Conservation (phyloP, 345 rosid genomes). For the Eutrema japonicum region DNA sequence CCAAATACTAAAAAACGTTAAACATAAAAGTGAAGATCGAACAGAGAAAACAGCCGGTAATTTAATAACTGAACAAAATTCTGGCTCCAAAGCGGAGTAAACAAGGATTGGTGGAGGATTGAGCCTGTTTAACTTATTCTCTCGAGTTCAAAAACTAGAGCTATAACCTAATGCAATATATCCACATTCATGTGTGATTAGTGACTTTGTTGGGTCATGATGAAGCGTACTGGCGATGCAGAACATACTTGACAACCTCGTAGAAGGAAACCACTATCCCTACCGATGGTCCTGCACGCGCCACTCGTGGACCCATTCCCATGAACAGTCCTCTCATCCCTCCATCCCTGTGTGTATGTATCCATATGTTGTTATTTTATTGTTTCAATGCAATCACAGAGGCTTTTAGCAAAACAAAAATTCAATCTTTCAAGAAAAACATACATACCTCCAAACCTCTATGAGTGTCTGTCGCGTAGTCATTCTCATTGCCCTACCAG, state of each 20-base stretch:
- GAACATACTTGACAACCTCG: constrained; percentile 77
- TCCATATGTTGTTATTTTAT: constrained; percentile 11
- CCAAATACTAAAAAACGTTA: too few relatives aligned
- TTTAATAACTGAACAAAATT: constrained; percentile 36
- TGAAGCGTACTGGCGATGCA: constrained; percentile 53
- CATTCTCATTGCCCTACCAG: constrained; percentile 72
- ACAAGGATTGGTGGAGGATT: constrained; percentile 9
- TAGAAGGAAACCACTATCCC: constrained; percentile 94
- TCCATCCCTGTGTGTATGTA: constrained; percentile 61
- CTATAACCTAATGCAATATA: constrained; percentile 35
- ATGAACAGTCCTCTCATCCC: constrained; percentile 84
- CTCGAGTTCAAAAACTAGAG: constrained; percentile 1
- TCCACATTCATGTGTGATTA: constrained; percentile 21
- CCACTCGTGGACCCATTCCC: constrained; percentile 93
- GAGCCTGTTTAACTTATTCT: constrained; percentile 33
- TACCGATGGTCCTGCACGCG: constrained; percentile 91
- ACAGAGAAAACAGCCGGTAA: constrained; percentile 27
- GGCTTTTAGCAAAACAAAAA: neutral
- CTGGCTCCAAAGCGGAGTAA: constrained; percentile 41
- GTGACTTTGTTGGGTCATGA: constrained; percentile 32
- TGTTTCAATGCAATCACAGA: constrained; percentile 22
- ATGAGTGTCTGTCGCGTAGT: constrained; percentile 71
- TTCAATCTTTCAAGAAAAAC: neutral
- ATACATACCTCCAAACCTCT: constrained; percentile 85
- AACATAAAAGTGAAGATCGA: neutral